These are phyloP conservation scores for Tulasnella calospora DNA, from an alignment of 768 basidiomycete species.

Conservation along the genomic window DNA sequence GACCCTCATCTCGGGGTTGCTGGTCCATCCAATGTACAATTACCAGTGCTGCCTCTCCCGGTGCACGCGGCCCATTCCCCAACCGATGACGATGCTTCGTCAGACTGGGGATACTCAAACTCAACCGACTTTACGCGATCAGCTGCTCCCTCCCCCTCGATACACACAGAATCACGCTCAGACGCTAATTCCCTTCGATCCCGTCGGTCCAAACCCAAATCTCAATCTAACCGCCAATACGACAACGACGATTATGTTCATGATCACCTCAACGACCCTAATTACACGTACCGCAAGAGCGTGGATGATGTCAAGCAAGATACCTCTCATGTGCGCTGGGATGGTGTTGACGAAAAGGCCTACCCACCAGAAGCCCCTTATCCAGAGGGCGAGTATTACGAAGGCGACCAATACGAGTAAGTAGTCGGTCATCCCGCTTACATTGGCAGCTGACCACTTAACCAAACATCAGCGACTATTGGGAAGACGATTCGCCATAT, in stretches of 20 bases:
- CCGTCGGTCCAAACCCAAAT: conserved; percentile 11
- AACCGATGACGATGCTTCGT: neutral
- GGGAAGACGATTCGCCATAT: conserved; percentile 76
- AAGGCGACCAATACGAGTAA: conserved; percentile 9
- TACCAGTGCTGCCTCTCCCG: neutral
- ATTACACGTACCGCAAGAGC: conserved; percentile 19
- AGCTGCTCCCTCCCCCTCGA: neutral
- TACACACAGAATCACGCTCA: neutral
- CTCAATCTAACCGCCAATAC: conserved; percentile 8
- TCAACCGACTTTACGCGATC: conserved; percentile 2
- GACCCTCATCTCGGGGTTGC: neutral
- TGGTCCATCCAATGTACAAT: neutral
- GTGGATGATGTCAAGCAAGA: conserved; percentile 14
- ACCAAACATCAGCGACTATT: neutral
- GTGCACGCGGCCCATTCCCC: neutral
- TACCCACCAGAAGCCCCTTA: neutral
- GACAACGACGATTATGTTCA: conserved; percentile 20
- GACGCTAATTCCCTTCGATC: conserved; percentile 11
- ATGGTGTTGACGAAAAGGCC: neutral
- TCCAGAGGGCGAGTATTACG: neutral
- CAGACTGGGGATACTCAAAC: conserved; percentile 9
- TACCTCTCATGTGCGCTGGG: conserved; percentile 21
- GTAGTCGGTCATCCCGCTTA: neutral
- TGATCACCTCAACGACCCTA: conserved; percentile 24
- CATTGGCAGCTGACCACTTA: neutral